Percentiles rank a stretch among this genome's conserved stretches.
phyloP scores from a whole-genome alignment of 257 asterid genomes.

The Capsicum baccatum region DNA sequence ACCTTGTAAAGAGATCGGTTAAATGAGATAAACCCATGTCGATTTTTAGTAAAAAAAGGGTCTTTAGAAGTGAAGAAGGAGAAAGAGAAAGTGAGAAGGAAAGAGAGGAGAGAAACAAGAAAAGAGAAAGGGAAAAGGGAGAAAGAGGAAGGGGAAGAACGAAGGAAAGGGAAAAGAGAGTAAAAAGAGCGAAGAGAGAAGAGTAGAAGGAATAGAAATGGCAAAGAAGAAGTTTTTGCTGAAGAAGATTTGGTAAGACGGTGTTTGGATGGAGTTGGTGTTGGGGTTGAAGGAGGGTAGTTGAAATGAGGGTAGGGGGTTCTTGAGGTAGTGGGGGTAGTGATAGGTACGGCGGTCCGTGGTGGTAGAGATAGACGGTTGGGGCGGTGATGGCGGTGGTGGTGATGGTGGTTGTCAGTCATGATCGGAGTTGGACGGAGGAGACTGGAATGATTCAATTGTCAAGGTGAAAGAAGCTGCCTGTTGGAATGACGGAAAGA shows the following conservation, averaged over 20 bases:
- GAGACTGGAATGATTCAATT: neutral
- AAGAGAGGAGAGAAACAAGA: slow-evolving; percentile 78
- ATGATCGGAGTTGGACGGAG: slow-evolving; percentile 35
- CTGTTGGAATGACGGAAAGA: neutral
- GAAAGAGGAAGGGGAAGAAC: slow-evolving; percentile 78
- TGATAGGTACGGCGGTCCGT: slow-evolving; percentile 52
- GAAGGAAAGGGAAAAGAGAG: slow-evolving; percentile 85
- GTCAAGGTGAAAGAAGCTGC: neutral
- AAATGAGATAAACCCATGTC: slow-evolving; percentile 52
- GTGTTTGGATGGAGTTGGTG: slow-evolving; percentile 84
- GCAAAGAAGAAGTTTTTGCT: slow-evolving; percentile 48
- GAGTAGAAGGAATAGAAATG: slow-evolving; percentile 65
- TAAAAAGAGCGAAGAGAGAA: slow-evolving; percentile 91
- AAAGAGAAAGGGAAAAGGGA: slow-evolving; percentile 88
- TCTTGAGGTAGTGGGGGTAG: slow-evolving; percentile 43
- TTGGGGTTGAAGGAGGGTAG: slow-evolving; percentile 71
- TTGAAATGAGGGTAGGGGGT: slow-evolving; percentile 44
- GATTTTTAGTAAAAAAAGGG: slow-evolving; percentile 42
- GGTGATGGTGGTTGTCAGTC: slow-evolving; percentile 57
- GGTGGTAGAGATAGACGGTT: slow-evolving; percentile 70
- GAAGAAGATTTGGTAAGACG: slow-evolving; percentile 45
- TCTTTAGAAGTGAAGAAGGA: slow-evolving; percentile 39
- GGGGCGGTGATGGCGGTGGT: slow-evolving; percentile 65
- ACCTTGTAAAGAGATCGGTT: slow-evolving; percentile 55
- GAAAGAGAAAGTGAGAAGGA: slow-evolving; percentile 65